Evolutionary conservation across 1,139 yeast genomes (phyloP).

Genomic region (Yamadazyma atmosphaerica): DNA sequence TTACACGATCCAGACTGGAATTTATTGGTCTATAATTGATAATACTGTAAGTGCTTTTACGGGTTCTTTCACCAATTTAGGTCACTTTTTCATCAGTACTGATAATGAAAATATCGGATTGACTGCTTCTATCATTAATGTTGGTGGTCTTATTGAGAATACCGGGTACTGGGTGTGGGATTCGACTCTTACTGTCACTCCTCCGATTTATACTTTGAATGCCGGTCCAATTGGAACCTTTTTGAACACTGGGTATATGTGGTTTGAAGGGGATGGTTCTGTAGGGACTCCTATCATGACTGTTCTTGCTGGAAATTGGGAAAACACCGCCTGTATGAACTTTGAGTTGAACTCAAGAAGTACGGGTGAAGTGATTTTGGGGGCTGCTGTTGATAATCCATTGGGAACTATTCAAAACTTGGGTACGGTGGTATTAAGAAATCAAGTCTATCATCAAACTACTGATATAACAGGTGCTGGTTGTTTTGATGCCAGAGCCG

Average conservation of each 20-base stretch:
- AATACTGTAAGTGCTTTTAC: constrained; percentile 23
- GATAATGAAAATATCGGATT: constrained; percentile 2
- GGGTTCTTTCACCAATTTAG: constrained; percentile 23
- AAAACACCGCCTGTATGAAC: constrained; percentile 24
- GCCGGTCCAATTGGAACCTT: constrained; percentile 18
- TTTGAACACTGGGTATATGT: constrained; percentile 26
- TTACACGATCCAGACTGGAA: background rate
- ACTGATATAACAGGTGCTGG: constrained; percentile 25
- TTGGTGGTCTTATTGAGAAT: constrained; percentile 12
- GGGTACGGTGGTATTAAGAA: constrained; percentile 27
- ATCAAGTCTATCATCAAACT: constrained; percentile 21
- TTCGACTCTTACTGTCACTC: constrained; percentile 13
- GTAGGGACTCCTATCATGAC: constrained; percentile 17
- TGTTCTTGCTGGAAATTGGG: constrained; percentile 20
- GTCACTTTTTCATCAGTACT: constrained; percentile 23
- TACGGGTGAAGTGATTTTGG: constrained; percentile 17
- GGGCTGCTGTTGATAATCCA: constrained; percentile 6
- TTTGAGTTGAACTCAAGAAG: constrained; percentile 21
- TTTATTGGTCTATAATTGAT: constrained; percentile 29
- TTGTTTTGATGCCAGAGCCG: constrained; percentile 22
- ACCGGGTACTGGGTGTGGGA: constrained; percentile 23
- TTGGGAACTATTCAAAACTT: constrained; percentile 20
- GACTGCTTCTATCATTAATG: constrained; percentile 1
- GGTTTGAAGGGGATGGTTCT: constrained; percentile 23
- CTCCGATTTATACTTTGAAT: constrained; percentile 13